These are phyloP conservation scores for Podospora appendiculata DNA, from an alignment of 495 filamentous ascomycete genomes.

Conservation along the genomic window DNA sequence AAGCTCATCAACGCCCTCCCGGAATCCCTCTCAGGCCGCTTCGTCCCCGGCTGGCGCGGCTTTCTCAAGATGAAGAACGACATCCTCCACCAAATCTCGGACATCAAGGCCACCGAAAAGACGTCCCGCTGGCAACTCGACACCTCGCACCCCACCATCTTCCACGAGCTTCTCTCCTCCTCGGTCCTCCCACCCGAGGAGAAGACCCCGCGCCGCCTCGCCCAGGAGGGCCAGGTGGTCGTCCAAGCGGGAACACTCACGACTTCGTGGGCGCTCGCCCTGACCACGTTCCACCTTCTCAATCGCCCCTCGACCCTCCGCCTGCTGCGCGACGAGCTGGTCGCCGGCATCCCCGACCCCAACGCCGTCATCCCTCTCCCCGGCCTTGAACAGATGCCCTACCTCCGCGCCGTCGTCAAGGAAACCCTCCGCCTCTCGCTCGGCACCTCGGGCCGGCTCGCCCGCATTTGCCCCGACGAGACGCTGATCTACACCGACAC, in stretches of 20 bases:
- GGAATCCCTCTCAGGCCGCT: neutral
- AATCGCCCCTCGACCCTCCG: slow-evolving; percentile 2
- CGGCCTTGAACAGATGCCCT: slow-evolving; percentile 23
- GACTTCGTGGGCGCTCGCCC: slow-evolving; percentile 15
- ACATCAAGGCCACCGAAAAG: neutral
- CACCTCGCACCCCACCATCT: slow-evolving; percentile 15
- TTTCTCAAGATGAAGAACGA: slow-evolving; percentile 4
- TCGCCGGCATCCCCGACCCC: slow-evolving; percentile 12
- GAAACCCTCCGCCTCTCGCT: slow-evolving; percentile 18
- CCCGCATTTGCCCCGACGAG: slow-evolving; percentile 17
- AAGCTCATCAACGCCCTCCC: slow-evolving; percentile 4
- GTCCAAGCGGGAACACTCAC: slow-evolving; percentile 17
- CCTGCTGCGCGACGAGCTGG: slow-evolving; percentile 12
- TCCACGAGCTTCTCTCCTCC: slow-evolving; percentile 18
- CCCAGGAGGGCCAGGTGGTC: slow-evolving; percentile 20
- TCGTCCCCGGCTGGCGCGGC: neutral
- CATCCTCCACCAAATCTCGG: slow-evolving; percentile 5
- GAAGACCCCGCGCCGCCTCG: slow-evolving; percentile 14
- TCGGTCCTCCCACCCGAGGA: slow-evolving; percentile 12
- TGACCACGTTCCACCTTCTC: slow-evolving; percentile 17
- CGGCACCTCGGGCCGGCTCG: slow-evolving; percentile 3
- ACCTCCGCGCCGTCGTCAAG: slow-evolving; percentile 28
- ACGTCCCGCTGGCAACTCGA: neutral
- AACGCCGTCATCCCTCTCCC: slow-evolving; percentile 6
- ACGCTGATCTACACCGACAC: slow-evolving; percentile 10